These are phyloP conservation scores for Aspergillus ochraceoroseus DNA, from an alignment of 2,329 filamentous ascomycete genomes.

Conservation along the genomic window DNA sequence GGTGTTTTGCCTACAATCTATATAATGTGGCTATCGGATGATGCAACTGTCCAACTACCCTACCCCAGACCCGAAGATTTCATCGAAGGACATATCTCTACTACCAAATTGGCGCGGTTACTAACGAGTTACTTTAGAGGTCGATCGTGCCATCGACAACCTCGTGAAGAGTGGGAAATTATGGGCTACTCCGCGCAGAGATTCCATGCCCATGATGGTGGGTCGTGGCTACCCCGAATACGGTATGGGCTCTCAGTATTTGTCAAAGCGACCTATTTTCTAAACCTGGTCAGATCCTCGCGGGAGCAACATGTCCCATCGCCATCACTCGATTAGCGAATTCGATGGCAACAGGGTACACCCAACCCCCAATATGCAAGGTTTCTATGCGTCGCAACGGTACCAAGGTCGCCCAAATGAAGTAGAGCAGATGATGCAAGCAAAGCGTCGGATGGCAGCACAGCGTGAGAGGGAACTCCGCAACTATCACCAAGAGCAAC, in stretches of 20 bases:
- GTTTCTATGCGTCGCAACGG: conserved; percentile 89
- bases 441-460: conserved; percentile 97
- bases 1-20: too few species aligned
- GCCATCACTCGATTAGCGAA: conserved; percentile 80
- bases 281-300: conserved; percentile 60
- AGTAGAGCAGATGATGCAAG: conserved; percentile 98
- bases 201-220: conserved; percentile 66
- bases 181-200: conserved; percentile 69
- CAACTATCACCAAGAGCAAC: conserved; percentile 99
- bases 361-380: conserved; percentile 74
- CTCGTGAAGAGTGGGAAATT: conserved; percentile 95
- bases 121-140: conserved; percentile 58
- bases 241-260: conserved; percentile 46
- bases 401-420: conserved; percentile 85
- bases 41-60: neutral
- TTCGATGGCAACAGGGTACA: conserved; percentile 72
- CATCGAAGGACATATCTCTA: too few species aligned
- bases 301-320: conserved; percentile 59
- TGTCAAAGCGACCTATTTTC: conserved; percentile 23
- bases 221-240: conserved; percentile 56
- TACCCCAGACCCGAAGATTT: too few species aligned
- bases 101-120: too few species aligned
- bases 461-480: conserved; percentile 98
- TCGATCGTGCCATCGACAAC: conserved; percentile 92
- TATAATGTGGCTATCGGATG: too few species aligned